These are phyloP conservation scores for Vigna reflexopilosa DNA, from an alignment of 306 rosid species.

Conservation along the genomic window DNA sequence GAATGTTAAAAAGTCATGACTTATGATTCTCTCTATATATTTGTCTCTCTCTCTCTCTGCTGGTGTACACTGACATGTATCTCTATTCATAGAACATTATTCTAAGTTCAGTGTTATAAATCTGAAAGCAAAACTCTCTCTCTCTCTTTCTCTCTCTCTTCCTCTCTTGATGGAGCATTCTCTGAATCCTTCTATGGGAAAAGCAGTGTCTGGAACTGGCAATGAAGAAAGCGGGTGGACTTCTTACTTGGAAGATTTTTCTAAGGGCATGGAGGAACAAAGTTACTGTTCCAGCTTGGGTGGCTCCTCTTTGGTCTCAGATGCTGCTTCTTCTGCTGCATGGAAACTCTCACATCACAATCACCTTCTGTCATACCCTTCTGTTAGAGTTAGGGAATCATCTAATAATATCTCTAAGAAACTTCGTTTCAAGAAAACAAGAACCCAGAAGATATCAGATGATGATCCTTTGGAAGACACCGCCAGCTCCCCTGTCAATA, in stretches of 20 bases:
- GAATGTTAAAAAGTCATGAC: background rate
- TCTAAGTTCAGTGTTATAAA: conserved; percentile 37
- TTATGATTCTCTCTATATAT: background rate
- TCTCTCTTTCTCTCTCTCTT: background rate
- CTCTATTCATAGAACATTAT: background rate
- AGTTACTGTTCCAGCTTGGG: conserved; percentile 49
- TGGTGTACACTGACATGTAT: background rate
- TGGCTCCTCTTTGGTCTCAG: conserved; percentile 83
- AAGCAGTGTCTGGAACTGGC: conserved; percentile 42
- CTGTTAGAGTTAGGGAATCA: conserved; percentile 17
- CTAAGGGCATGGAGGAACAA: conserved; percentile 33
- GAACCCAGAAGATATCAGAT: conserved; percentile 53
- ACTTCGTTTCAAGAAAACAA: conserved; percentile 66
- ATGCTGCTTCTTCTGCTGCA: conserved; percentile 89
- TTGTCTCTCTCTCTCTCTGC: background rate
- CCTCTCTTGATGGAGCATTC: conserved; percentile 54
- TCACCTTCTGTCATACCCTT: conserved; percentile 27
- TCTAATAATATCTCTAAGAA: conserved; percentile 41
- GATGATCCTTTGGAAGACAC: conserved; percentile 90
- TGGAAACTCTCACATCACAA: conserved; percentile 54
- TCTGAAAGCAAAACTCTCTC: conserved; percentile 20
- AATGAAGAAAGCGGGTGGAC: conserved; percentile 94
- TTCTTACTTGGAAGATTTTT: conserved; percentile 77
- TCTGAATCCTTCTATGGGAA: conserved; percentile 50
- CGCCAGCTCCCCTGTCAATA: conserved; percentile 86